Evolutionary conservation across 2,329 filamentous ascomycete species (phyloP).

Genomic region (Xylaria multiplex): DNA sequence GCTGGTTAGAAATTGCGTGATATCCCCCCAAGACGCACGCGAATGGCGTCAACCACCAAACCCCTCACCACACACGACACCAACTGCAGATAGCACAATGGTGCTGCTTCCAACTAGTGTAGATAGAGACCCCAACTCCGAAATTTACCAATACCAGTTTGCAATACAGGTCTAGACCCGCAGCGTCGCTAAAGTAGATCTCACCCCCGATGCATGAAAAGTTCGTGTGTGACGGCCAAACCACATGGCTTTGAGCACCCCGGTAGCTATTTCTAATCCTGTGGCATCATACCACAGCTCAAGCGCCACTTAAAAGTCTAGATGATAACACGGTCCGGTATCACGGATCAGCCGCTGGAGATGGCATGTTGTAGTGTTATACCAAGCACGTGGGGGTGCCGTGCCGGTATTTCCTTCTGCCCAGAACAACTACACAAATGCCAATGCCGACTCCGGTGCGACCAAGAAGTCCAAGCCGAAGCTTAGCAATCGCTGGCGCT

Average conservation of each 20-base stretch:
- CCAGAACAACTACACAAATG: too few species aligned
- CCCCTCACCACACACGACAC: slow-evolving; percentile 27
- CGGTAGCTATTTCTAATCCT: neutral
- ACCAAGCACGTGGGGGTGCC: slow-evolving; percentile 16
- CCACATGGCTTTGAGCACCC: slow-evolving; percentile 1
- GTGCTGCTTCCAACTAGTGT: slow-evolving; percentile 6
- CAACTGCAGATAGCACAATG: slow-evolving; percentile 11
- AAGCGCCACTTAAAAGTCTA: slow-evolving; percentile 10
- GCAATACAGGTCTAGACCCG: slow-evolving; percentile 12
- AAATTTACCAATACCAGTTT: neutral
- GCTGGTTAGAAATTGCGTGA: slow-evolving; percentile 37
- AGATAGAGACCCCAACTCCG: neutral
- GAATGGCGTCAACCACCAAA: slow-evolving; percentile 38
- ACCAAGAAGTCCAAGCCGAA: too few species aligned
- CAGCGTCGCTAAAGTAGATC: neutral
- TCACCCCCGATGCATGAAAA: neutral
- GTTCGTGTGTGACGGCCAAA: neutral
- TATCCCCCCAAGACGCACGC: slow-evolving; percentile 35
- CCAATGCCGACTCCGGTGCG: too few species aligned
- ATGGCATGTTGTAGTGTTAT: neutral
- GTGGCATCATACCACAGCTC: slow-evolving; percentile 16
- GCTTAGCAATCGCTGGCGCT: neutral
- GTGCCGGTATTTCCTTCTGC: neutral
- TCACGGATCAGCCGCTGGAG: slow-evolving; percentile 5
- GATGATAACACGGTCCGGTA: slow-evolving; percentile 1